Evolutionary conservation across 495 filamentous ascomycete genomes (phyloP).

Genomic region (Hypoxylon fuscum): DNA sequence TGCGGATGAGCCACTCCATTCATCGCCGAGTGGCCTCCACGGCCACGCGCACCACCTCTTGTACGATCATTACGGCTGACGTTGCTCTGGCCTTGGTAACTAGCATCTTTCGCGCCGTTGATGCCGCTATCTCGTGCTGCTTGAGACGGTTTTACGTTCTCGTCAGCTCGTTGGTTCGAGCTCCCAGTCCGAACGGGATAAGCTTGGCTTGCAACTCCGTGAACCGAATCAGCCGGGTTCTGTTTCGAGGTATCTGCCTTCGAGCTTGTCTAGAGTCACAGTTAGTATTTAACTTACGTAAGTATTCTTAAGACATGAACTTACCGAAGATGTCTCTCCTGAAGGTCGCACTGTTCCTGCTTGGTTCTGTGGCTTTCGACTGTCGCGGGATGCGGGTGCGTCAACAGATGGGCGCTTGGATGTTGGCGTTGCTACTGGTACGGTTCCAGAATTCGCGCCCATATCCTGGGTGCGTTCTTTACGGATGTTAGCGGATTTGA

Average conservation of each 20-base stretch:
- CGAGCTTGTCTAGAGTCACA: conserved; percentile 11
- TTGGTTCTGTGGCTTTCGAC: conserved; percentile 32
- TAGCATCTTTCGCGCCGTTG: conserved; percentile 27
- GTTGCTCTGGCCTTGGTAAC: conserved; percentile 30
- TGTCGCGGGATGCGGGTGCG: conserved; percentile 49
- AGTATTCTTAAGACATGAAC: not conserved
- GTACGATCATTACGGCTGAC: conserved; percentile 32
- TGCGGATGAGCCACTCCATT: conserved; percentile 34
- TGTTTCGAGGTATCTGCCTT: conserved; percentile 37
- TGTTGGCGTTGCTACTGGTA: conserved; percentile 32
- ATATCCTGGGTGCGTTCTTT: conserved; percentile 40
- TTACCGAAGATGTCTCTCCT: conserved; percentile 36
- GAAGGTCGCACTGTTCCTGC: conserved; percentile 17
- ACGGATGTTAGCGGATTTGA: conserved; percentile 13
- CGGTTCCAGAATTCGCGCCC: conserved; percentile 16
- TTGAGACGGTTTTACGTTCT: conserved; percentile 23
- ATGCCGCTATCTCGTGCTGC: conserved; percentile 31
- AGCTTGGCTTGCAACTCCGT: conserved; percentile 21
- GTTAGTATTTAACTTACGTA: conserved; percentile 2
- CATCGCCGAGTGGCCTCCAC: conserved; percentile 33
- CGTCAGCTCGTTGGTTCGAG: conserved; percentile 32
- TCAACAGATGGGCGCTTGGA: conserved; percentile 60
- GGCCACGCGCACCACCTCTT: conserved; percentile 37
- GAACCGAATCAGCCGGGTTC: conserved; percentile 23
- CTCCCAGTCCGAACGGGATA: conserved; percentile 8